phyloP scores from a whole-genome alignment of 1,284 basidiomycete species.

The Cryptococcus neoformans region DNA sequence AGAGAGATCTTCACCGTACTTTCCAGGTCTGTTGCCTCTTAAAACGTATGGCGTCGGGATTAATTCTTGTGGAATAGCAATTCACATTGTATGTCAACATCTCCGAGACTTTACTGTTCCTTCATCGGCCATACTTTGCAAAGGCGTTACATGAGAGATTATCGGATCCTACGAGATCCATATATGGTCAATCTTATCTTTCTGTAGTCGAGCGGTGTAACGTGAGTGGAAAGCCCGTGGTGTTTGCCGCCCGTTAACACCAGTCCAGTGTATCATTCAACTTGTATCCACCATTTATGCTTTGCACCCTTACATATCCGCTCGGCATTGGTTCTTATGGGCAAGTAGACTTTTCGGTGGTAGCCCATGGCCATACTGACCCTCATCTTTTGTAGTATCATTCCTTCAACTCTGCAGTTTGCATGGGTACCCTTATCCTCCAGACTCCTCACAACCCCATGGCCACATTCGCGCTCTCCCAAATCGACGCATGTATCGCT shows the following conservation, averaged over 20 bases:
- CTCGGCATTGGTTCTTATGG: slow-evolving; percentile 37
- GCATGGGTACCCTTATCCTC: slow-evolving; percentile 29
- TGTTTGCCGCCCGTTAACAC: not conserved
- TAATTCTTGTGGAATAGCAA: slow-evolving; percentile 1
- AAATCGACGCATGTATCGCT: slow-evolving; percentile 23
- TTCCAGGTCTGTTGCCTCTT: not conserved
- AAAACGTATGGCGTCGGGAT: not conserved
- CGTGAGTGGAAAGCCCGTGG: slow-evolving; percentile 11
- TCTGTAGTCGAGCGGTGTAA: slow-evolving; percentile 31
- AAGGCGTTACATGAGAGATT: slow-evolving; percentile 29
- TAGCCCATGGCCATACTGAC: no score
- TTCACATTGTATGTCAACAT: slow-evolving; percentile 32
- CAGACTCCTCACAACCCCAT: slow-evolving; percentile 23
- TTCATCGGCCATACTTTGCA: slow-evolving; percentile 35
- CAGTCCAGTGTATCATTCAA: slow-evolving; percentile 22
- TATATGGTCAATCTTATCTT: slow-evolving; percentile 29
- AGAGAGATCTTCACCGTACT: slow-evolving; percentile 15
- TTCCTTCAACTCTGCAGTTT: slow-evolving; percentile 31
- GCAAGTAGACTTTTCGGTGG: no score
- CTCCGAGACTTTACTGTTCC: slow-evolving; percentile 25
- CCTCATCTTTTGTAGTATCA: slow-evolving; percentile 12
- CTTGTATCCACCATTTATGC: slow-evolving; percentile 22
- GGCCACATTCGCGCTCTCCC: slow-evolving; percentile 19
- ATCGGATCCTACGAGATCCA: slow-evolving; percentile 22
- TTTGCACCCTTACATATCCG: slow-evolving; percentile 20